Evolutionary conservation across 345 rosid species (phyloP).

Genomic region (Acer negundo): DNA sequence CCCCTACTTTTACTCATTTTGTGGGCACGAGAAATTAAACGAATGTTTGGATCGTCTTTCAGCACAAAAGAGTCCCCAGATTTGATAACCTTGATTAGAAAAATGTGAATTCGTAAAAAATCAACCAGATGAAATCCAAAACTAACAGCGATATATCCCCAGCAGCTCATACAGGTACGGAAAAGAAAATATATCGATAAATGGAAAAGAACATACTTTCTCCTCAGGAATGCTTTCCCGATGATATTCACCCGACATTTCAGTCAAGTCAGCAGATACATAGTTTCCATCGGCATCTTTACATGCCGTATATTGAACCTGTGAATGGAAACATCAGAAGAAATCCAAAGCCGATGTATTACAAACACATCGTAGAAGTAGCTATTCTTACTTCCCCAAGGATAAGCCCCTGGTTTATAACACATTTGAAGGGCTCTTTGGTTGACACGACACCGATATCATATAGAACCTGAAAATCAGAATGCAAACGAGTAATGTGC

Average conservation of each 20-base stretch:
- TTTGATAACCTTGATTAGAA: slow-evolving; percentile 55
- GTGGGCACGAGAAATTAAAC: slow-evolving; percentile 70
- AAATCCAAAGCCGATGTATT: slow-evolving; percentile 6
- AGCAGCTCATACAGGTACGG: neutral
- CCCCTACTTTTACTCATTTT: slow-evolving; percentile 99
- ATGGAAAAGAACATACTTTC: slow-evolving; percentile 49
- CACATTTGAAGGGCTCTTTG: slow-evolving; percentile 94
- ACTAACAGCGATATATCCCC: neutral
- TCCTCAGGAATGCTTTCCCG: slow-evolving; percentile 68
- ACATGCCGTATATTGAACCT: slow-evolving; percentile 87
- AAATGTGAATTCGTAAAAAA: slow-evolving; percentile 5
- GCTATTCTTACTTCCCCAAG: slow-evolving; percentile 81
- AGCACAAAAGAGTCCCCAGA: slow-evolving; percentile 77
- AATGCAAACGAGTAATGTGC: neutral
- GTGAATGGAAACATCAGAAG: slow-evolving; percentile 37
- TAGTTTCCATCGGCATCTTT: slow-evolving; percentile 68
- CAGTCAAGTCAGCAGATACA: slow-evolving; percentile 64
- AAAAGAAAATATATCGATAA: slow-evolving; percentile 8
- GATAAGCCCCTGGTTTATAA: slow-evolving; percentile 96
- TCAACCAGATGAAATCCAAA: neutral
- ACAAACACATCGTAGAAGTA: slow-evolving; percentile 3
- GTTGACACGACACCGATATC: slow-evolving; percentile 93
- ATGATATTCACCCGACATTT: slow-evolving; percentile 44
- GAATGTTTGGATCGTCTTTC: slow-evolving; percentile 62
- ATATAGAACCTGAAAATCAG: slow-evolving; percentile 70